A percentile compares a stretch with the other conserved stretches of the same genome.
Evolutionary conservation across 2,329 filamentous ascomycete species (phyloP).

Genomic region (Fusarium setosum): DNA sequence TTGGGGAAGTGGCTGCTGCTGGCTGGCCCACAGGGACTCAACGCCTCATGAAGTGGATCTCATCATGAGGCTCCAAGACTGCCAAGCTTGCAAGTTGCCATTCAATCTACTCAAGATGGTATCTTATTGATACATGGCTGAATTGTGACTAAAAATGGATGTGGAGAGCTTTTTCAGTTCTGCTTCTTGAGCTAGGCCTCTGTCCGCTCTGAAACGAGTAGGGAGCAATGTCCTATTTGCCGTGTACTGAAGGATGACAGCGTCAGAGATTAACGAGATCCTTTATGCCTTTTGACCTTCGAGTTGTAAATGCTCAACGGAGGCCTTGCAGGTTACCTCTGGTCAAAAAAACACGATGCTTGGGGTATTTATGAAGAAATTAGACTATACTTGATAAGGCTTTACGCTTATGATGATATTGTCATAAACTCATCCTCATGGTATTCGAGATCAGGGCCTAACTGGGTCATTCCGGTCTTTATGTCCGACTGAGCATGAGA

Average conservation of each 20-base stretch:
- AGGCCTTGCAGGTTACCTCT: too few species aligned
- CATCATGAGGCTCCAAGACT: too few species aligned
- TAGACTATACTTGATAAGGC: too few species aligned
- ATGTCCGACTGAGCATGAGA: neutral
- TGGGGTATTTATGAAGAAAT: too few species aligned
- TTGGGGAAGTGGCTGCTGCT: constrained; percentile 11
- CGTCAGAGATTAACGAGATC: neutral
- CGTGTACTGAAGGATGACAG: neutral
- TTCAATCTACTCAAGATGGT: neutral
- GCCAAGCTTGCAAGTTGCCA: neutral
- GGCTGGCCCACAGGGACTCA: neutral
- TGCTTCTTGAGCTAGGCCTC: neutral
- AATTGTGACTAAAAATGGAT: neutral
- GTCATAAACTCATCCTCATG: too few species aligned
- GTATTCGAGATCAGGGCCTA: too few species aligned
- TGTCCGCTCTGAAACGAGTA: too few species aligned
- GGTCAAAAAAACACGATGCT: too few species aligned
- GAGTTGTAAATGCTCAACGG: too few species aligned
- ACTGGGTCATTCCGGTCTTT: too few species aligned
- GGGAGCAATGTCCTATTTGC: too few species aligned
- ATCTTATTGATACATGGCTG: neutral
- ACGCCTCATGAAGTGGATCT: neutral
- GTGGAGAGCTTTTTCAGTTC: neutral
- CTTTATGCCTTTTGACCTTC: neutral
- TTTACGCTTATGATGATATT: too few species aligned